A percentile compares a stretch with the other conserved stretches of the same genome.
phyloP scores from a whole-genome alignment of 768 basidiomycete genomes.

The Boletus patriciae region DNA sequence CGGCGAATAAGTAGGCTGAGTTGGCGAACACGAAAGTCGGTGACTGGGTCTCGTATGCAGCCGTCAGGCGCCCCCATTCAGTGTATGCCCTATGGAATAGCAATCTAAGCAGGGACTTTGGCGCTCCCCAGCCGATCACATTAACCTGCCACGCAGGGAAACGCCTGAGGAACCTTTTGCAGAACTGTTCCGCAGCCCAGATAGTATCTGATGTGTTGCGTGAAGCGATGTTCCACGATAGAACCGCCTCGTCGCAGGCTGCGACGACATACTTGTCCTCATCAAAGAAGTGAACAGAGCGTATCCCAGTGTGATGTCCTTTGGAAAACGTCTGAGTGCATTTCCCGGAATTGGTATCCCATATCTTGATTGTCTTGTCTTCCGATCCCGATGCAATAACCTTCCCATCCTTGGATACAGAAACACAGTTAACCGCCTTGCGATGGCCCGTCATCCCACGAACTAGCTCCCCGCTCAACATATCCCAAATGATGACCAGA shows the following conservation, averaged over 20 bases:
- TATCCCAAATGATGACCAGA: constrained; percentile 26
- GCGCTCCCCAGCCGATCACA: constrained; percentile 4
- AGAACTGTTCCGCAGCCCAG: constrained; percentile 2
- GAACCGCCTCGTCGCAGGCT: constrained; percentile 2
- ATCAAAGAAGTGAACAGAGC: constrained; percentile 15
- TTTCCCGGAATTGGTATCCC: constrained; percentile 22
- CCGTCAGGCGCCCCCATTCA: background rate
- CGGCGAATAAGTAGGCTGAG: background rate
- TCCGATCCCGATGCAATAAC: constrained; percentile 23
- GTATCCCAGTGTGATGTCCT: constrained; percentile 14
- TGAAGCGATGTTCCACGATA: constrained; percentile 12
- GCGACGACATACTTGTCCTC: constrained; percentile 11
- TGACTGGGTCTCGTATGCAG: constrained; percentile 1
- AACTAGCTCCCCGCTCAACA: constrained; percentile 12
- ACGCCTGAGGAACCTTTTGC: background rate
- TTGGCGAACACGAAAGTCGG: constrained; percentile 3
- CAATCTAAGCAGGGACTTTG: background rate
- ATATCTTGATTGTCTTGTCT: constrained; percentile 27
- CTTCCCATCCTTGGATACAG: constrained; percentile 21
- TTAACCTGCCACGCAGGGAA: constrained; percentile 5
- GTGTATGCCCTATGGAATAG: background rate
- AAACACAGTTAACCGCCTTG: constrained; percentile 14
- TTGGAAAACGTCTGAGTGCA: constrained; percentile 15
- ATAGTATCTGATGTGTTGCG: background rate
- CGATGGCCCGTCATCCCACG: constrained; percentile 24